phyloP scores from a whole-genome alignment of 495 filamentous ascomycete species.

The Penicillium coprophilum region DNA sequence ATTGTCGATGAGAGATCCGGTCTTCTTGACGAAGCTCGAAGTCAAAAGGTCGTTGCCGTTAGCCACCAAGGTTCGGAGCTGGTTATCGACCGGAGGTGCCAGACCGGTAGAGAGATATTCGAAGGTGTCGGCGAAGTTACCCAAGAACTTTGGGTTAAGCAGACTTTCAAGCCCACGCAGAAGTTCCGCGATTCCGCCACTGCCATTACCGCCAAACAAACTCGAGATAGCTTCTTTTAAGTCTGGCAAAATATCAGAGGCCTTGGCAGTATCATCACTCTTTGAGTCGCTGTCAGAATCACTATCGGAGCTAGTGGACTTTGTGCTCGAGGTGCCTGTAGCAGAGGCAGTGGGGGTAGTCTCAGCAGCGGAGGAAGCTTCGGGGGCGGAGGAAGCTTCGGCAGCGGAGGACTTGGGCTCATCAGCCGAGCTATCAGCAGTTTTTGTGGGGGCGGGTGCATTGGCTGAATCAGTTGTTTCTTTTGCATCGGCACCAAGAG shows the following conservation, averaged over 20 bases:
- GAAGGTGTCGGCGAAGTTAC: conserved; percentile 35
- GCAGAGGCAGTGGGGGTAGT: neutral
- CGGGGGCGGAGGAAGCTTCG: neutral
- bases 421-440: neutral
- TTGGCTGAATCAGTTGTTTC: neutral
- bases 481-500: neutral
- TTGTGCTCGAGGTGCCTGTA: conserved; percentile 1
- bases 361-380: conserved; percentile 2
- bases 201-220: conserved; percentile 10
- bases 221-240: conserved; percentile 1
- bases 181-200: conserved; percentile 8
- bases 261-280: neutral
- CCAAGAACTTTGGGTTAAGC: conserved; percentile 26
- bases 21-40: conserved; percentile 33
- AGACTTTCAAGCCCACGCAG: conserved; percentile 20
- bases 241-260: neutral
- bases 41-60: conserved; percentile 34
- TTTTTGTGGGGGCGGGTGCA: neutral
- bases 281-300: conserved; percentile 1
- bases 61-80: conserved; percentile 38
- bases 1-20: conserved; percentile 19
- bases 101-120: conserved; percentile 39
- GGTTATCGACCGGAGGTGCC: conserved; percentile 38
- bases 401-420: neutral
- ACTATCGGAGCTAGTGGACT: conserved; percentile 12